phyloP scores from a whole-genome alignment of 805 yeast genomes.

The Wickerhamiella azyma region DNA sequence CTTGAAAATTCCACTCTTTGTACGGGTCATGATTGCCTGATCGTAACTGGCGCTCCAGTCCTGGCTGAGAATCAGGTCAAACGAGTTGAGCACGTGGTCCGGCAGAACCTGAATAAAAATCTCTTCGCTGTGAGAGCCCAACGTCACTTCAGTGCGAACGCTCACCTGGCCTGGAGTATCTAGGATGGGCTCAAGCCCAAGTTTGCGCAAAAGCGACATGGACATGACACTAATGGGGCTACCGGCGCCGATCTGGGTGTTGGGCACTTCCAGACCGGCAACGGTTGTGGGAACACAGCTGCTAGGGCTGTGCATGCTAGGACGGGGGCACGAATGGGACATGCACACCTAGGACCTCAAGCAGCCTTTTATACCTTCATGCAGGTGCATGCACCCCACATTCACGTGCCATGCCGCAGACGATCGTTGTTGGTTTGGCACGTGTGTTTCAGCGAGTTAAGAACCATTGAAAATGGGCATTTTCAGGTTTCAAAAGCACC shows the following conservation, averaged over 20 bases:
- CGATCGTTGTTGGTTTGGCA: too few species aligned
- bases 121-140: conserved; percentile 4
- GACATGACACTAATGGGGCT: conserved; percentile 8
- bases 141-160: conserved; percentile 1
- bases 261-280: conserved; percentile 5
- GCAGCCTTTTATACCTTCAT: background rate
- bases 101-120: conserved; percentile 8
- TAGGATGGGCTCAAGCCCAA: conserved; percentile 3
- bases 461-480: too few species aligned
- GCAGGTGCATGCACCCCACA: background rate
- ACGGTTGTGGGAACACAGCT: conserved; percentile 4
- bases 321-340: conserved; percentile 5
- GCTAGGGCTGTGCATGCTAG: conserved; percentile 5
- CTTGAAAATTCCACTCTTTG: conserved; percentile 4
- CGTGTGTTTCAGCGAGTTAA: too few species aligned
- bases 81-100: conserved; percentile 7
- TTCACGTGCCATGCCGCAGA: too few species aligned
- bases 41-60: conserved; percentile 7
- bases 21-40: background rate
- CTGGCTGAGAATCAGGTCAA: conserved; percentile 9
- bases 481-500: too few species aligned
- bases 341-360: too few species aligned
- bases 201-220: conserved; percentile 8
- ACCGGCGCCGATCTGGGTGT: conserved; percentile 10
- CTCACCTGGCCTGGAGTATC: conserved; percentile 9